phyloP scores from a whole-genome alignment of 345 rosid species.

The Camelina laxa region DNA sequence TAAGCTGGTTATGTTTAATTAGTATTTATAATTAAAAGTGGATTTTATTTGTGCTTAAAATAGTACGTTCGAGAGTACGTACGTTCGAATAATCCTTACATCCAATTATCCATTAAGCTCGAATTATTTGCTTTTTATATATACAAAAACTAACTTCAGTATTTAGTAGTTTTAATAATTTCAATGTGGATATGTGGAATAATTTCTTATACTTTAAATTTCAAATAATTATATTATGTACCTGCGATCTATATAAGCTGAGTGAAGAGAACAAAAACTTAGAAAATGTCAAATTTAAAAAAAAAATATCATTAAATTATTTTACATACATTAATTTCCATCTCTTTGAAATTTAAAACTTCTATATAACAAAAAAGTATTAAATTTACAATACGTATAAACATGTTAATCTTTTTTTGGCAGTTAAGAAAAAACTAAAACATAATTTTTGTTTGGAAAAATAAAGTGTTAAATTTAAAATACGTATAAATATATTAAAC shows the following conservation, averaged over 20 bases:
- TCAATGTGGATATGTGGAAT: slow-evolving; percentile 41
- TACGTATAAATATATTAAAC: no score
- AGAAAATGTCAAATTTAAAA: no score
- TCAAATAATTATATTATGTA: slow-evolving; percentile 15
- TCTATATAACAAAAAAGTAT: no score
- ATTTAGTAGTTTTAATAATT: slow-evolving; percentile 30
- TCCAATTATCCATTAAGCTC: slow-evolving; percentile 33
- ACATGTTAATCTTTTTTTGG: no score
- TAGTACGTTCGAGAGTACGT: slow-evolving; percentile 23
- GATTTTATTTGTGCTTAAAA: background rate
- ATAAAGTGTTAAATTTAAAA: no score
- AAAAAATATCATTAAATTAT: no score
- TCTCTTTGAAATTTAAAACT: no score
- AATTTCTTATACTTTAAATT: background rate
- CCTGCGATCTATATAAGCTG: background rate
- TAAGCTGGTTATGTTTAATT: background rate
- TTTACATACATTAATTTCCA: no score
- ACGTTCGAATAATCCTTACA: slow-evolving; percentile 37
- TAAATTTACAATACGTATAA: no score
- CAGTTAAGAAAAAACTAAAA: no score
- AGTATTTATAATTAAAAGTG: background rate
- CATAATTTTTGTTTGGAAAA: no score
- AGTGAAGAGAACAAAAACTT: no score
- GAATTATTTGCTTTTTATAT: slow-evolving; percentile 25
- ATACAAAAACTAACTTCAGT: slow-evolving; percentile 31